These are phyloP conservation scores for Russula virescens DNA, from an alignment of 768 basidiomycete species.

Conservation along the genomic window DNA sequence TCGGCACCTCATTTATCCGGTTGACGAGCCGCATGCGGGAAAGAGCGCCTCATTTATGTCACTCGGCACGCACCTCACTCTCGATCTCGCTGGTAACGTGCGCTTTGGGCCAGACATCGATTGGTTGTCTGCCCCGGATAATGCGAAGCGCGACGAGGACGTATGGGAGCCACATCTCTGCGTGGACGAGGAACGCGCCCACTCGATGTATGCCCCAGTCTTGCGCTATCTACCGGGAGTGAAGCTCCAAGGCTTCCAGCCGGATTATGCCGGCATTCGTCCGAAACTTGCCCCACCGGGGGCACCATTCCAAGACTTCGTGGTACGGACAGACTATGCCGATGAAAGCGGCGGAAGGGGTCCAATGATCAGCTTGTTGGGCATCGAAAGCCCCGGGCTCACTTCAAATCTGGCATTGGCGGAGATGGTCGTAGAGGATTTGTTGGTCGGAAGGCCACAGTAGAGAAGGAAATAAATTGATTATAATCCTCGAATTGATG, in stretches of 20 bases:
- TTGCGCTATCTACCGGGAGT: slow-evolving; percentile 67
- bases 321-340: slow-evolving; percentile 56
- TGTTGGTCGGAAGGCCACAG: slow-evolving; percentile 32
- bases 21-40: slow-evolving; percentile 57
- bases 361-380: slow-evolving; percentile 76
- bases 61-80: slow-evolving; percentile 86
- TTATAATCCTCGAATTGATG: not conserved
- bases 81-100: slow-evolving; percentile 79
- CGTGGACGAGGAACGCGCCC: slow-evolving; percentile 54
- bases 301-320: slow-evolving; percentile 81
- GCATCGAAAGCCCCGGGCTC: slow-evolving; percentile 90
- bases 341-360: slow-evolving; percentile 28
- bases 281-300: slow-evolving; percentile 78
- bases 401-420: slow-evolving; percentile 85
- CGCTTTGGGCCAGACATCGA: slow-evolving; percentile 92
- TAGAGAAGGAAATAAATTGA: slow-evolving; percentile 11
- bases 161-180: slow-evolving; percentile 71
- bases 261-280: slow-evolving; percentile 82
- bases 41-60: slow-evolving; percentile 62
- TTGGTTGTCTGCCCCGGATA: slow-evolving; percentile 59
- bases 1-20: slow-evolving; percentile 84
- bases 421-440: slow-evolving; percentile 66
- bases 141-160: slow-evolving; percentile 46
- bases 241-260: slow-evolving; percentile 51
- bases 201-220: slow-evolving; percentile 69